phyloP scores from a whole-genome alignment of 1,284 basidiomycete species.

The Cutaneotrichosporon mucoides region DNA sequence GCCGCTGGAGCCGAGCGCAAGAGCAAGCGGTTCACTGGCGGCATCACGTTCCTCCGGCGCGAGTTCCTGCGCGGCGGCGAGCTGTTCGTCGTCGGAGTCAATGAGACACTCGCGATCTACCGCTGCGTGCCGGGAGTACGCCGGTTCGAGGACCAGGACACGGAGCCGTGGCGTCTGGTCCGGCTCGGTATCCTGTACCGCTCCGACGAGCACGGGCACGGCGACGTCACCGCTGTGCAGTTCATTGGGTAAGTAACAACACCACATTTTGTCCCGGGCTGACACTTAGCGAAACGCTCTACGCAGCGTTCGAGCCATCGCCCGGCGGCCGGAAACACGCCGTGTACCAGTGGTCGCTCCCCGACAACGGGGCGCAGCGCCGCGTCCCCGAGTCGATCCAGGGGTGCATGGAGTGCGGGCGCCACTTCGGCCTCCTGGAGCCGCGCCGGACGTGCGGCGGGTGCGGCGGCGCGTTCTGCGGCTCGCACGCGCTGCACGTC shows the following conservation, averaged over 20 bases:
- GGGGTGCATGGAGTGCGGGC: conserved; percentile 42
- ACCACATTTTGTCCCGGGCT: not conserved
- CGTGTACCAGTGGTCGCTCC: conserved; percentile 48
- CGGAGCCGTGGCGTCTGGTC: conserved; percentile 41
- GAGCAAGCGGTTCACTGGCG: conserved; percentile 33
- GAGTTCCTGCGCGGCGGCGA: conserved; percentile 43
- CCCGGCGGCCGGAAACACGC: conserved; percentile 20
- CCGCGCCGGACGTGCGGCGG: conserved; percentile 47
- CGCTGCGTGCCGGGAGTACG: conserved; percentile 35
- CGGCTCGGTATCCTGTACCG: conserved; percentile 36
- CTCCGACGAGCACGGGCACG: conserved; percentile 29
- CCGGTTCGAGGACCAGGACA: conserved; percentile 27
- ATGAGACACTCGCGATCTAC: conserved; percentile 31
- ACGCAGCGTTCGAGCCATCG: conserved; percentile 37
- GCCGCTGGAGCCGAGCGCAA: not conserved
- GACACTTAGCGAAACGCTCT: conserved; percentile 41
- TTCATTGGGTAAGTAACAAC: conserved; percentile 40
- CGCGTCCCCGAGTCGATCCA: conserved; percentile 38
- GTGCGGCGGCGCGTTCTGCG: conserved; percentile 48
- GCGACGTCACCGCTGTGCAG: conserved; percentile 30
- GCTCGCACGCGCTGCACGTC: conserved; percentile 43
- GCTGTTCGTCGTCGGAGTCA: conserved; percentile 42
- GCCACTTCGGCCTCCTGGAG: conserved; percentile 46
- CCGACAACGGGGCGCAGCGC: conserved; percentile 38
- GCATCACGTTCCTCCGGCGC: conserved; percentile 42